A percentile compares a stretch with the other conserved stretches of the same genome.
Evolutionary conservation across 176 grass and related monocot genomes (phyloP).

Genomic region (barley (Hordeum vulgare)): MorexV3_pseudomolecules_assembly NC_058519.1:30640041-30640540

Average conservation of each 20-base stretch:
- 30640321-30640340: constrained; percentile 34
- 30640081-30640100: constrained; percentile 68
- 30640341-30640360: not conserved
- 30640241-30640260: constrained; percentile 84
- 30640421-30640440: not conserved
- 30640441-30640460: not conserved
- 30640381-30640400: not conserved
- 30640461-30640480: not conserved
- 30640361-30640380: not conserved
- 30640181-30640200: not conserved
- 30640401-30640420: not conserved
- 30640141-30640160: not conserved
- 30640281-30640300: constrained; percentile 51
- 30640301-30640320: constrained; percentile 58
- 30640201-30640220: not conserved
- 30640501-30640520: not conserved
- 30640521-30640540: not conserved
- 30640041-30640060: constrained; percentile 30
- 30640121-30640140: constrained; percentile 39
- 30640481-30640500: not conserved
- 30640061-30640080: constrained; percentile 56
- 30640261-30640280: constrained; percentile 67
- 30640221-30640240: constrained; percentile 85
- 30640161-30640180: not conserved
- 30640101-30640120: constrained; percentile 68